Conservation (phyloP, 2,329 filamentous ascomycete species). For the Ophiostoma quercus region DNA sequence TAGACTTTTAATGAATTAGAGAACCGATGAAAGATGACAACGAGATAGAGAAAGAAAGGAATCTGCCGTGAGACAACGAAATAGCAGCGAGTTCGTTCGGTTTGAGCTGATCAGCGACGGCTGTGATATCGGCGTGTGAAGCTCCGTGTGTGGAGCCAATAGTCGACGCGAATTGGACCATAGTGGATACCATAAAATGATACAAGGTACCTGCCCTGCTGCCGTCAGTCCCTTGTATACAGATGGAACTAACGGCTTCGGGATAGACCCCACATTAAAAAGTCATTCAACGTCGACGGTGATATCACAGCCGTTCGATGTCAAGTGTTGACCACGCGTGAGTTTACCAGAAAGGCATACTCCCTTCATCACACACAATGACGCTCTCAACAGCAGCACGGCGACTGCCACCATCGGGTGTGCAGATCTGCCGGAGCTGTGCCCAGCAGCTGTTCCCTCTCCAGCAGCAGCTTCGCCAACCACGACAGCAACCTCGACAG, state of each 20-base stretch:
- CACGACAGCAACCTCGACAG: neutral
- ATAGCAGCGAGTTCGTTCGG: too few species aligned
- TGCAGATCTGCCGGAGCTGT: constrained; percentile 25
- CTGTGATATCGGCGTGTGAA: too few species aligned
- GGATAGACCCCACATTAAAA: constrained; percentile 20
- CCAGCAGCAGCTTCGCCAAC: neutral
- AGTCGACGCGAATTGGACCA: neutral
- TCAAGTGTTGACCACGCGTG: neutral
- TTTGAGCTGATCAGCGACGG: too few species aligned
- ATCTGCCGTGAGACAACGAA: too few species aligned
- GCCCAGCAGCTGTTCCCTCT: constrained; percentile 20
- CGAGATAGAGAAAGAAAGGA: too few species aligned
- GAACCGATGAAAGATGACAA: too few species aligned
- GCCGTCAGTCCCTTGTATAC: neutral
- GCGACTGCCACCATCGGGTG: constrained; percentile 19
- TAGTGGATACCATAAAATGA: neutral
- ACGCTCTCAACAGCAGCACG: constrained; percentile 14
- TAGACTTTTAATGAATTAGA: too few species aligned
- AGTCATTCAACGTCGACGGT: constrained; percentile 12
- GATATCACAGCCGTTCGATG: neutral
- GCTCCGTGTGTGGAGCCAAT: neutral
- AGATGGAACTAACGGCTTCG: neutral
- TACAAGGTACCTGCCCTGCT: neutral
- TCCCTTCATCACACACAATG: constrained; percentile 15
- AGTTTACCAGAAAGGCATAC: neutral